phyloP scores from a whole-genome alignment of 2,329 filamentous ascomycete species.

The Exophiala aquamarina region DNA sequence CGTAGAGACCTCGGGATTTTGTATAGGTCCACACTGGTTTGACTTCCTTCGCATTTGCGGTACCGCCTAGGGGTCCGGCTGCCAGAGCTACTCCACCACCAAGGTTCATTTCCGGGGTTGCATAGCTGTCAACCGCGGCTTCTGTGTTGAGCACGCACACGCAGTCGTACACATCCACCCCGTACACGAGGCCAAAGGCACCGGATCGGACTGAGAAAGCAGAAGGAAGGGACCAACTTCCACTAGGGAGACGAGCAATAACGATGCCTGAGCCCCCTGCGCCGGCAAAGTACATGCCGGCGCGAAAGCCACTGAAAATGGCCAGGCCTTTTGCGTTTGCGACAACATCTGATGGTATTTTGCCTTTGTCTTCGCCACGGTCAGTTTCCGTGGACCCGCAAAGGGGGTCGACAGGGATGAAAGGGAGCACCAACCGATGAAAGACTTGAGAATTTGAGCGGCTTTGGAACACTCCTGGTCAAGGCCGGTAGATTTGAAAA shows the following conservation, averaged over 20 bases:
- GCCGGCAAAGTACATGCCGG: constrained; percentile 19
- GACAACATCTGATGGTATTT: constrained; percentile 17
- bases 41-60: constrained; percentile 10
- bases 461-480: constrained; percentile 18
- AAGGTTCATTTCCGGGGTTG: constrained; percentile 6
- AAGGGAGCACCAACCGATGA: constrained; percentile 8
- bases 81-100: constrained; percentile 12
- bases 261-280: constrained; percentile 18
- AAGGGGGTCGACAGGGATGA: background rate
- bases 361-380: constrained; percentile 6
- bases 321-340: constrained; percentile 17
- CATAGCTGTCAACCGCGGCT: constrained; percentile 14
- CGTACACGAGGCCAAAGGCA: constrained; percentile 13
- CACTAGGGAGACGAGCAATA: constrained; percentile 18
- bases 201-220: constrained; percentile 15
- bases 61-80: constrained; percentile 16
- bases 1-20: constrained; percentile 16
- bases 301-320: constrained; percentile 18
- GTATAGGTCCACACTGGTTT: constrained; percentile 21
- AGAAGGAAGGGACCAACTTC: constrained; percentile 17
- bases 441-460: constrained; percentile 18
- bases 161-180: constrained; percentile 19
- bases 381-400: background rate
- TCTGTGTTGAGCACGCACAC: constrained; percentile 21
- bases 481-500: constrained; percentile 1